Percentiles rank a stretch among this genome's conserved stretches.
These are phyloP conservation scores for Ulmus americana DNA, from an alignment of 331 rosid species.

Conservation along the genomic window DNA sequence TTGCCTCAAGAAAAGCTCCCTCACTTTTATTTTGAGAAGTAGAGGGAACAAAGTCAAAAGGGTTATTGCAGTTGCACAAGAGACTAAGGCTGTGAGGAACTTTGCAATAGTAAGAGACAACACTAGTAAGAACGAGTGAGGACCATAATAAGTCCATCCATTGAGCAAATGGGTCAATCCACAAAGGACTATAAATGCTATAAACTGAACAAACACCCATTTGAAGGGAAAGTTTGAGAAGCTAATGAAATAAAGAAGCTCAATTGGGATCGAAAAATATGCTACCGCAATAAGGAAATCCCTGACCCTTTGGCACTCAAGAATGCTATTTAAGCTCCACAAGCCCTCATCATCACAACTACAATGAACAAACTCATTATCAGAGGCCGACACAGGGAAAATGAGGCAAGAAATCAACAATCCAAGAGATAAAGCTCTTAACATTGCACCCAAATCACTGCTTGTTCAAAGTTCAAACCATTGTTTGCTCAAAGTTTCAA, in stretches of 20 bases:
- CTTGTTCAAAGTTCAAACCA: conserved; percentile 13
- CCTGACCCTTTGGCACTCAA: conserved; percentile 36
- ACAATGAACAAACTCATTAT: conserved; percentile 23
- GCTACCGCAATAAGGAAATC: conserved; percentile 39
- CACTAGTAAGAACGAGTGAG: conserved; percentile 58
- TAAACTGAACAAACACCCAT: conserved; percentile 52
- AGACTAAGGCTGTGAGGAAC: conserved; percentile 72
- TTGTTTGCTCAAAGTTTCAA: background rate
- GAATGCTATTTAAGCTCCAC: conserved; percentile 31
- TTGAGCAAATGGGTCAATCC: conserved; percentile 65
- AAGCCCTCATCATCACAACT: conserved; percentile 36
- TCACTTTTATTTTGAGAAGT: conserved; percentile 62
- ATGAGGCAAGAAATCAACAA: conserved; percentile 10
- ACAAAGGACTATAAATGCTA: conserved; percentile 69
- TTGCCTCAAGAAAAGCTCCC: conserved; percentile 68
- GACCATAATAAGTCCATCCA: conserved; percentile 63
- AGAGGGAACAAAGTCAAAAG: conserved; percentile 67
- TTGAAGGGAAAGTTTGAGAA: conserved; percentile 44
- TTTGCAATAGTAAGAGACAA: conserved; percentile 61
- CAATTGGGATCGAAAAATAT: conserved; percentile 39
- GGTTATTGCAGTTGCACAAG: conserved; percentile 75
- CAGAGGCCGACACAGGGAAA: conserved; percentile 15
- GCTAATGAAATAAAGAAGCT: conserved; percentile 57
- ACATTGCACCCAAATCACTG: conserved; percentile 27
- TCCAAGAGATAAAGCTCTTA: conserved; percentile 16